A percentile compares a stretch with the other conserved stretches of the same genome.
These are phyloP conservation scores for Zygotorulaspora florentina DNA, from an alignment of 805 yeast species.

Conservation along the genomic window DNA sequence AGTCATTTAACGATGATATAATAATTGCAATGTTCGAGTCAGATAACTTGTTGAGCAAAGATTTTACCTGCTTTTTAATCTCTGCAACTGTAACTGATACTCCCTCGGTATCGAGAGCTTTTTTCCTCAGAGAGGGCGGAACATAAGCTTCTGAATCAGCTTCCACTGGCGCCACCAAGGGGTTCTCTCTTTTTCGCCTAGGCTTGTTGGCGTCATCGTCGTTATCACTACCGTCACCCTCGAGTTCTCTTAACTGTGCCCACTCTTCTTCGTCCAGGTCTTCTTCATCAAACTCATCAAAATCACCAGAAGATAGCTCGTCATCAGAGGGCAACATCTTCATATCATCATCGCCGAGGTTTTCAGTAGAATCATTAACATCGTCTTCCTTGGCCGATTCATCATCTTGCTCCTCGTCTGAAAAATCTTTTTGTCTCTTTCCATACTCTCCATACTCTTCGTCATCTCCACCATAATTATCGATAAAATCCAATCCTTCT, in stretches of 20 bases:
- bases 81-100: slow-evolving; percentile 45
- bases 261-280: slow-evolving; percentile 37
- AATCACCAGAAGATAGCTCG: slow-evolving; percentile 41
- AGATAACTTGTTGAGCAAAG: slow-evolving; percentile 82
- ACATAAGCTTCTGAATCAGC: slow-evolving; percentile 49
- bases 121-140: slow-evolving; percentile 81
- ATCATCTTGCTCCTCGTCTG: slow-evolving; percentile 28
- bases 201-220: slow-evolving; percentile 31
- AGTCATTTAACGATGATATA: slow-evolving; percentile 58
- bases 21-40: slow-evolving; percentile 77
- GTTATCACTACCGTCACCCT: slow-evolving; percentile 21
- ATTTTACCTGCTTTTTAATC: slow-evolving; percentile 64
- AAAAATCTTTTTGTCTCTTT: slow-evolving; percentile 7
- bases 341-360: slow-evolving; percentile 25
- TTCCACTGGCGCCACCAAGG: slow-evolving; percentile 61
- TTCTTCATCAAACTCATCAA: slow-evolving; percentile 41
- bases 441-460: slow-evolving; percentile 33
- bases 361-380: slow-evolving; percentile 28
- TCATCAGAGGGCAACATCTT: slow-evolving; percentile 40
- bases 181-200: slow-evolving; percentile 51
- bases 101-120: slow-evolving; percentile 36
- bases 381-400: slow-evolving; percentile 34
- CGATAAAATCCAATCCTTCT: slow-evolving; percentile 55
- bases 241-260: slow-evolving; percentile 30
- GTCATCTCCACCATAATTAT: slow-evolving; percentile 33